Base-by-base conservation (phyloP, 73 alveolate species). In the Tetrahymena malaccensis region DNA sequence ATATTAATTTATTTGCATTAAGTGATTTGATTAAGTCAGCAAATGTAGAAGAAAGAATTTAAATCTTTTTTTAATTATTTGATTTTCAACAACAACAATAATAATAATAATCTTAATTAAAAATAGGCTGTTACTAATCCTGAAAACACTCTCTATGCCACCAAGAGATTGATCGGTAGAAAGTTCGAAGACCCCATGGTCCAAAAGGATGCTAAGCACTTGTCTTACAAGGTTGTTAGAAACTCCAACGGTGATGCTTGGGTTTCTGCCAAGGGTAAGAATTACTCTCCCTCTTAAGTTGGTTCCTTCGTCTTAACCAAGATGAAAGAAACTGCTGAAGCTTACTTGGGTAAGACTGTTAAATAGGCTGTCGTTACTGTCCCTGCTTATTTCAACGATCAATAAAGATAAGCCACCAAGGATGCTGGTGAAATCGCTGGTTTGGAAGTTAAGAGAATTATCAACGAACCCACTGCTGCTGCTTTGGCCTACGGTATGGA, bases 401-500 rank as follows among this genome's bases (percentile, higher is more conserved):
- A 98, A n/a, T 97, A 98, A 96, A 95, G 99, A 93, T 96, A 96
- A 94, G 99, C 99, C 22, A 98, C 99, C 43, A 98, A 96, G 95
- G 99, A 98, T 96, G 99, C 99, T 25, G 99, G 99, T 31, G 95
- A 94, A 85, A 97, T 98, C 94, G 96, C 98, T 94, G 99, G 99
- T 95, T 95, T 99, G 94, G 99, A 99, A 22, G 99, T 99, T 43
- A 94, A 96, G 96, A 97, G 99, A 95, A 99, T 99, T 95, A 99
- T 99, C 97, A 99, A 99, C 98, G 99, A 99, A 97, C 99, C 99
- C n/a, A 99, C 99, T 10, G 99, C 99, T 93, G 99, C 99, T 33
- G 99, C 99, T 58, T 97, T 99, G 93, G 99, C 99, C 38, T 98
- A 97, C 96, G 99, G 99, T 34, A 97, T 99, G 85, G 99, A 99